phyloP scores from a whole-genome alignment of 1,284 basidiomycete genomes.

The Cutaneotrichosporon arboriforme region DNA sequence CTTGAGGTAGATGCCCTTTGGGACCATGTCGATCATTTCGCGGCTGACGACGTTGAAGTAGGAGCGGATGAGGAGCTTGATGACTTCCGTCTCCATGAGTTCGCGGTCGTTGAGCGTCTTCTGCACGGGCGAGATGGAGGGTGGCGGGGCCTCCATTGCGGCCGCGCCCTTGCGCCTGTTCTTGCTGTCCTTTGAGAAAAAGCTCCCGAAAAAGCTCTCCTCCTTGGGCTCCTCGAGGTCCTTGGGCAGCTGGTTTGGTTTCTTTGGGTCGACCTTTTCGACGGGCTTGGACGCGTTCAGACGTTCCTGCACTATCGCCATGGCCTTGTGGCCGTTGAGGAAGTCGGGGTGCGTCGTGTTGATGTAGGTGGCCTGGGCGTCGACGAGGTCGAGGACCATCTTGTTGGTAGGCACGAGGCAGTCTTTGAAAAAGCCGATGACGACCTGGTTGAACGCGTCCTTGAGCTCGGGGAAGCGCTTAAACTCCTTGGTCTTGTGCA shows the following conservation, averaged over 20 bases:
- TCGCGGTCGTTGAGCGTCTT: slow-evolving; percentile 76
- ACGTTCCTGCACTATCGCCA: slow-evolving; percentile 81
- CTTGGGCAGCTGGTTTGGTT: slow-evolving; percentile 55
- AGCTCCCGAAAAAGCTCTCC: slow-evolving; percentile 88
- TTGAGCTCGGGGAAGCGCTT: slow-evolving; percentile 88
- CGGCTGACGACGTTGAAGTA: slow-evolving; percentile 98
- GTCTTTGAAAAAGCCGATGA: slow-evolving; percentile 93
- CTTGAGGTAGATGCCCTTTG: slow-evolving; percentile 91
- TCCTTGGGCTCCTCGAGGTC: slow-evolving; percentile 86
- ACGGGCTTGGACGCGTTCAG: slow-evolving; percentile 71
- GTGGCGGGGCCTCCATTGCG: slow-evolving; percentile 87
- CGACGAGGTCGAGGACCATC: slow-evolving; percentile 84
- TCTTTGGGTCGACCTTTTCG: slow-evolving; percentile 65
- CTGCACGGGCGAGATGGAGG: slow-evolving; percentile 76
- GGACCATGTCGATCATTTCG: slow-evolving; percentile 99
- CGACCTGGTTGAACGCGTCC: slow-evolving; percentile 89
- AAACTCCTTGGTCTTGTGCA: slow-evolving; percentile 87
- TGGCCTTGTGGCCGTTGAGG: slow-evolving; percentile 92
- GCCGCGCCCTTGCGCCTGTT: slow-evolving; percentile 69
- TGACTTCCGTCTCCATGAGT: slow-evolving; percentile 97
- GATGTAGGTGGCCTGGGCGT: slow-evolving; percentile 95
- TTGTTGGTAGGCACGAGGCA: slow-evolving; percentile 92
- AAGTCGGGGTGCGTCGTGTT: slow-evolving; percentile 89
- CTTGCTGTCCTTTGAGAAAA: slow-evolving; percentile 62
- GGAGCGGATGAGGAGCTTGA: slow-evolving; percentile 77